phyloP scores from a whole-genome alignment of 257 asterid genomes.

The Nicotiana tabacum region DNA sequence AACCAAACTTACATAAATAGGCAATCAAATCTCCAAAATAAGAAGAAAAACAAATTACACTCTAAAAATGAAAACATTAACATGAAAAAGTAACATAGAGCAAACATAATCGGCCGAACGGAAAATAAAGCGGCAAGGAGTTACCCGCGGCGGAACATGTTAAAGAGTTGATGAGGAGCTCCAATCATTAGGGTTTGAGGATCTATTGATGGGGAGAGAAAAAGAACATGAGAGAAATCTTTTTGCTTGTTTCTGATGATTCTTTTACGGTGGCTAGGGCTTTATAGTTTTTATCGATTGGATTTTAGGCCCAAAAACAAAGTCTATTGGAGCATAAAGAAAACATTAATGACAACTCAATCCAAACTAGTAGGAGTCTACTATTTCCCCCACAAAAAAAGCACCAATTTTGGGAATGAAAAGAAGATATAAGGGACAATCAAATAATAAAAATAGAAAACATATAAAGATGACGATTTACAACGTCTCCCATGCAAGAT shows the following conservation, averaged over 20 bases:
- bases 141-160: slow-evolving; percentile 20
- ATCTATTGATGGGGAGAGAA: slow-evolving; percentile 5
- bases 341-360: neutral
- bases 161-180: slow-evolving; percentile 6
- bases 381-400: neutral
- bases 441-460: neutral
- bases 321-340: neutral
- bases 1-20: too few species aligned
- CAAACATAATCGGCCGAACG: neutral
- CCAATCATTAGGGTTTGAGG: slow-evolving; percentile 21
- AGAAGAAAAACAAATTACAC: neutral
- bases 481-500: too few species aligned
- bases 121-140: neutral
- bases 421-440: neutral
- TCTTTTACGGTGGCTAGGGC: slow-evolving; percentile 7
- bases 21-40: neutral
- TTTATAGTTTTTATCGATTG: neutral
- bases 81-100: too few species aligned
- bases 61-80: too few species aligned
- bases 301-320: neutral
- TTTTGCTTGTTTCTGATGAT: neutral
- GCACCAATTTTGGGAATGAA: neutral
- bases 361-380: neutral
- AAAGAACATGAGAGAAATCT: neutral
- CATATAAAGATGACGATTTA: too few species aligned